These are phyloP conservation scores for Penicillium janthinellum DNA, from an alignment of 2,329 filamentous ascomycete genomes.

Conservation along the genomic window DNA sequence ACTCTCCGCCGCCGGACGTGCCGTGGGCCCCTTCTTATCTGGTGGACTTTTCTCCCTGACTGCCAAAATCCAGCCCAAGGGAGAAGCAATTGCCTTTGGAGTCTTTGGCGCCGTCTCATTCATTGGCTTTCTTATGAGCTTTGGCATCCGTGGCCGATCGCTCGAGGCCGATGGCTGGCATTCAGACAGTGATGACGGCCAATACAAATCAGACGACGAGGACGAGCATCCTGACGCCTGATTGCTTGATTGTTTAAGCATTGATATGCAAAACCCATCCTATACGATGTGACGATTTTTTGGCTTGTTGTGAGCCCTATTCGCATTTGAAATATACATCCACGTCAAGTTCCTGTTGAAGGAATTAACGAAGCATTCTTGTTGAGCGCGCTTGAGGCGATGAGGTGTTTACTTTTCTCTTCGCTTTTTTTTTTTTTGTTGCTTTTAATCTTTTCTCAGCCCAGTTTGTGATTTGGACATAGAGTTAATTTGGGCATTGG, in stretches of 20 bases:
- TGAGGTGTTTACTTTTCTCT: not conserved
- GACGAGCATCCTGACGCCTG: conserved; percentile 37
- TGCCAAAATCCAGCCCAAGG: conserved; percentile 71
- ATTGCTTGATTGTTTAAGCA: not conserved
- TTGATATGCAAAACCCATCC: conserved; percentile 1
- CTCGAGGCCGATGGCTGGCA: conserved; percentile 62
- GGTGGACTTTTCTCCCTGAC: conserved; percentile 83
- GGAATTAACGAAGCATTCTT: conserved; percentile 12
- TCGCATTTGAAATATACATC: conserved; percentile 19
- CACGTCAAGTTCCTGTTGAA: not conserved
- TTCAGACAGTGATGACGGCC: conserved; percentile 43
- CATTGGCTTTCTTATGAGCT: conserved; percentile 75
- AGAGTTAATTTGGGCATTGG: not conserved
- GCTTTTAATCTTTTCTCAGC: not conserved
- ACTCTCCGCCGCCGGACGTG: conserved; percentile 84
- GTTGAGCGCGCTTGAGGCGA: conserved; percentile 4
- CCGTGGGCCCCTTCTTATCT: conserved; percentile 83
- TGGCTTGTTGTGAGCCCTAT: conserved; percentile 14
- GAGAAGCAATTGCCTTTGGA: conserved; percentile 83
- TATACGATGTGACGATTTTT: conserved; percentile 21
- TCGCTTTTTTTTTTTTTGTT: not conserved
- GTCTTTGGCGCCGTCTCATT: conserved; percentile 83
- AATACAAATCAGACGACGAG: conserved; percentile 51
- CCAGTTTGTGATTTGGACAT: conserved; percentile 1
- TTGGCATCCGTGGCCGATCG: conserved; percentile 69